A percentile compares a stretch with the other conserved stretches of the same genome.
Evolutionary conservation across 352 stramenopile genomes (phyloP).

Genomic region (Peronospora farinosa): DNA sequence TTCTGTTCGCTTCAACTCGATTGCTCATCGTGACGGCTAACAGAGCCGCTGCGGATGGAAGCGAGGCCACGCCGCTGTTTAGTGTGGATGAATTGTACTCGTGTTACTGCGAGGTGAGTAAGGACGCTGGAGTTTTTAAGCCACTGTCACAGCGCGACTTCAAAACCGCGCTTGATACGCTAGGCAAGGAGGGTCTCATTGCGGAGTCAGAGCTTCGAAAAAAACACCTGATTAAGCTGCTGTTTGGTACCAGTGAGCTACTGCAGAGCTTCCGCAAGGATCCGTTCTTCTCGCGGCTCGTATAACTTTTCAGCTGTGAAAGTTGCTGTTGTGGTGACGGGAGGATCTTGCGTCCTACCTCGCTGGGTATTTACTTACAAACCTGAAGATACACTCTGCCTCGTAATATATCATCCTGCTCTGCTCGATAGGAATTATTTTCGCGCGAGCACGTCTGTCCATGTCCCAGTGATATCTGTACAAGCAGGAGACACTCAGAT

Average conservation of each 20-base stretch:
- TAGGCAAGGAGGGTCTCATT: slow-evolving; percentile 63
- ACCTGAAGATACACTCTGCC: slow-evolving; percentile 21
- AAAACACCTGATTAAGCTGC: slow-evolving; percentile 66
- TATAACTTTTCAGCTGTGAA: slow-evolving; percentile 28
- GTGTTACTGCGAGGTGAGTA: slow-evolving; percentile 64
- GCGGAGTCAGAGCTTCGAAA: slow-evolving; percentile 50
- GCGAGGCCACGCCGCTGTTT: slow-evolving; percentile 34
- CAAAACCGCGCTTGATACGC: slow-evolving; percentile 51
- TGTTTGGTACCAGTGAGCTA: slow-evolving; percentile 58
- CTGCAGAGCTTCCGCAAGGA: slow-evolving; percentile 68
- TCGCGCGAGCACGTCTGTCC: slow-evolving; percentile 8
- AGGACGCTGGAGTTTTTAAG: slow-evolving; percentile 59
- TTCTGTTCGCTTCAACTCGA: slow-evolving; percentile 62
- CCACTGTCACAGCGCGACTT: slow-evolving; percentile 61
- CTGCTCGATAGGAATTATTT: slow-evolving; percentile 2
- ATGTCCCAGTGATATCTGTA: slow-evolving; percentile 14
- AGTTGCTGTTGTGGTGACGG: slow-evolving; percentile 7
- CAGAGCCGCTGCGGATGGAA: slow-evolving; percentile 13
- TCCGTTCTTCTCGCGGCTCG: slow-evolving; percentile 63
- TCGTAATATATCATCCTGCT: slow-evolving; percentile 24
- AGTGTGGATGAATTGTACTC: slow-evolving; percentile 56
- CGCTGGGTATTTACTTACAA: slow-evolving; percentile 19
- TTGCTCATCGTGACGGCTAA: slow-evolving; percentile 36
- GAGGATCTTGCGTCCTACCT: slow-evolving; percentile 1
- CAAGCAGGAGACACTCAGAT: slow-evolving; percentile 21